Evolutionary conservation across 1,139 yeast species (phyloP).

Genomic region (Chernovozyma sophiae-reginae): DNA sequence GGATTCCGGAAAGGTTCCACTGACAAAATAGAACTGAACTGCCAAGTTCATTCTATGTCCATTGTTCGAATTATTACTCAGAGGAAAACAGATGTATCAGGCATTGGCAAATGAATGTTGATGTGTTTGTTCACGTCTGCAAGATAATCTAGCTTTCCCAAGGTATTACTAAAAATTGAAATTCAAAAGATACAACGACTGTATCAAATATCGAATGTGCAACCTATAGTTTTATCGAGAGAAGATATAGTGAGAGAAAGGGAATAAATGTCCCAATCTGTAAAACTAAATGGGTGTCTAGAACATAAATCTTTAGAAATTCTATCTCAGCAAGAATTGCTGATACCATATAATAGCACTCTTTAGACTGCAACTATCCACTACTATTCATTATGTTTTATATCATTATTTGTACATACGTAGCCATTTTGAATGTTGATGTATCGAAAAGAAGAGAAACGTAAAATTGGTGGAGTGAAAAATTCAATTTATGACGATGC

Average conservation of each 20-base stretch:
- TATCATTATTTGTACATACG: constrained; percentile 8
- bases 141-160: constrained; percentile 46
- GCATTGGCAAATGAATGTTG: constrained; percentile 42
- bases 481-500: background rate
- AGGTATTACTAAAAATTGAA: constrained; percentile 8
- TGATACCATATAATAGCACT: too few species aligned
- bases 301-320: too few species aligned
- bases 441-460: constrained; percentile 1
- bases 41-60: constrained; percentile 40
- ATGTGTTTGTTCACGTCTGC: constrained; percentile 32
- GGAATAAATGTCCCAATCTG: too few species aligned
- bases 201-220: too few species aligned
- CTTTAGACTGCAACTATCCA: too few species aligned
- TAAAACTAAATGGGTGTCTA: too few species aligned
- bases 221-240: too few species aligned
- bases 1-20: constrained; percentile 21
- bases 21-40: constrained; percentile 40
- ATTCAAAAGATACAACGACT: too few species aligned
- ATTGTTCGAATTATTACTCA: constrained; percentile 21
- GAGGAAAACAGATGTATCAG: constrained; percentile 50
- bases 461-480: background rate
- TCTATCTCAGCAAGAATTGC: too few species aligned
- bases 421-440: constrained; percentile 10
- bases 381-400: too few species aligned
- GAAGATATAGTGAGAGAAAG: too few species aligned